phyloP scores from a whole-genome alignment of 140 eudicot species.

The Ambrosia hybrid region DNA sequence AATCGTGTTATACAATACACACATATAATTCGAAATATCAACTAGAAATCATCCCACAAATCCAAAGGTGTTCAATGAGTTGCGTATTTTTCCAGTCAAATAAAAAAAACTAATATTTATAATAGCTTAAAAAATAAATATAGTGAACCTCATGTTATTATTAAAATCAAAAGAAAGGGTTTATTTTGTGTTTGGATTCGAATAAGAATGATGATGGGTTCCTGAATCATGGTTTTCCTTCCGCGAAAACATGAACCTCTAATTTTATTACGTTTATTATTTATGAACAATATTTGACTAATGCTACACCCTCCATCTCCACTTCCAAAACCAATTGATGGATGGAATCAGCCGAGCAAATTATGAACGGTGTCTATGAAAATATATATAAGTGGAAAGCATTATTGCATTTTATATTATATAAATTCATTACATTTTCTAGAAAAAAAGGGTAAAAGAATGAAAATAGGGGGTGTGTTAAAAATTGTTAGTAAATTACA shows the following conservation, averaged over 20 bases:
- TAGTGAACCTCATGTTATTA: background rate
- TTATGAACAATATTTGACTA: constrained; percentile 16
- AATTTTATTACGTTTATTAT: too few relatives aligned
- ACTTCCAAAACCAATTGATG: constrained; percentile 16
- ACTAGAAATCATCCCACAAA: background rate
- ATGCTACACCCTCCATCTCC: constrained; percentile 26
- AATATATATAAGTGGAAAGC: too few relatives aligned
- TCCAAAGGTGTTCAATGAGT: background rate
- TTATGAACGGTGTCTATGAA: background rate
- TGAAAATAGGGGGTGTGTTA: too few relatives aligned
- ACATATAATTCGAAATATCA: too few relatives aligned
- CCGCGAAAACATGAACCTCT: background rate
- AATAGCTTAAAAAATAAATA: background rate
- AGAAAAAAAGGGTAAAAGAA: too few relatives aligned
- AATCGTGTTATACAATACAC: background rate
- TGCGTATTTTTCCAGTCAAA: background rate
- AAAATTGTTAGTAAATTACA: too few relatives aligned
- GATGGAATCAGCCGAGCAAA: constrained; percentile 20
- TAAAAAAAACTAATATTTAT: too few relatives aligned
- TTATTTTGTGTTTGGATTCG: background rate
- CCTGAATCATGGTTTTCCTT: constrained; percentile 13
- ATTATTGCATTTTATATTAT: too few relatives aligned
- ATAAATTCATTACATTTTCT: too few relatives aligned
- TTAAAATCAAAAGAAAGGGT: background rate
- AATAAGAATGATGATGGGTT: constrained; percentile 19